These are phyloP conservation scores for Phytopythium aichiense DNA, from an alignment of 352 stramenopile genomes.

Conservation along the genomic window DNA sequence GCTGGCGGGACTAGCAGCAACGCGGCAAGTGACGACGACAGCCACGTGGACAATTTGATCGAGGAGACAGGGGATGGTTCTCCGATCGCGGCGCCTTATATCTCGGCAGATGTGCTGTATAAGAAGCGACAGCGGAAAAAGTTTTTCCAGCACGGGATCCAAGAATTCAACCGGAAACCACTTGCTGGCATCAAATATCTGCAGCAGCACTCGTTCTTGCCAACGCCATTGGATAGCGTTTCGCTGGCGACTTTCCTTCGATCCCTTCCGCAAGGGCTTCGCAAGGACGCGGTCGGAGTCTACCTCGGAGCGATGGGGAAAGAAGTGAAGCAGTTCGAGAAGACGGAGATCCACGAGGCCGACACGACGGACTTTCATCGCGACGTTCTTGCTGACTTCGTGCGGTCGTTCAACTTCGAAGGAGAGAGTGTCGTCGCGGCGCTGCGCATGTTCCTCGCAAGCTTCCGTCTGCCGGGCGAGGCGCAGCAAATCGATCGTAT, in stretches of 20 bases:
- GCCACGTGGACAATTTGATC: conserved; percentile 27
- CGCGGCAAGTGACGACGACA: conserved; percentile 20
- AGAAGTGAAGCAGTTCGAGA: conserved; percentile 70
- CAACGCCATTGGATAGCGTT: conserved; percentile 65
- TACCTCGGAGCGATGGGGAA: conserved; percentile 87
- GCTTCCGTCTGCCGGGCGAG: conserved; percentile 81
- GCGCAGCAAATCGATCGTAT: conserved; percentile 89
- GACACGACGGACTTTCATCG: conserved; percentile 86
- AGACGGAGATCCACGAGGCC: conserved; percentile 66
- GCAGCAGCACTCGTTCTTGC: conserved; percentile 74
- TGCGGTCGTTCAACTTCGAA: conserved; percentile 81
- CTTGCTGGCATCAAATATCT: conserved; percentile 88
- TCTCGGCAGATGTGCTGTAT: conserved; percentile 44
- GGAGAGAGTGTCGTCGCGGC: conserved; percentile 65
- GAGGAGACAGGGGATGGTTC: conserved; percentile 7
- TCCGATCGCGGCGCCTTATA: conserved; percentile 14
- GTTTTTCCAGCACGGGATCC: conserved; percentile 82
- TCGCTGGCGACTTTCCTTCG: conserved; percentile 86
- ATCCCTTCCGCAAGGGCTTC: conserved; percentile 71
- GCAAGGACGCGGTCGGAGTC: conserved; percentile 76
- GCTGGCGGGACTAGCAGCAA: conserved; percentile 13
- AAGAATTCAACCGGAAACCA: conserved; percentile 94
- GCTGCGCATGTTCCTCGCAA: conserved; percentile 80
- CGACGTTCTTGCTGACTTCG: conserved; percentile 65
- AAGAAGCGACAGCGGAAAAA: conserved; percentile 75